Conservation (phyloP, 176 grass and related monocot species). For the Carex littledalei region DNA sequence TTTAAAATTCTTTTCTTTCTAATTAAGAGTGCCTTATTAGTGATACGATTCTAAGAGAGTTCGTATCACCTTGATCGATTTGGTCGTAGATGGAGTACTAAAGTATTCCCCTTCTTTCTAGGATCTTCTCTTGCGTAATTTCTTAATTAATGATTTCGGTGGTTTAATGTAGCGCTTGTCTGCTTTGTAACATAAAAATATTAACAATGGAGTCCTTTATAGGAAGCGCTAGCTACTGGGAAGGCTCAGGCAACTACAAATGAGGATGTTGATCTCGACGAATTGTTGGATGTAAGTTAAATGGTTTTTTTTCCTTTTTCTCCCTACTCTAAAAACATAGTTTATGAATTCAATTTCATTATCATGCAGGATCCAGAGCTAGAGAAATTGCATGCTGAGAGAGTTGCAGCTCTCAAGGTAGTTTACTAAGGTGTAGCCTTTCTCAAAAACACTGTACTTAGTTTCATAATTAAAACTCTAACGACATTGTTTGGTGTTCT, state of each 20-base stretch:
- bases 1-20: neutral
- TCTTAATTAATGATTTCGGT: neutral
- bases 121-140: neutral
- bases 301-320: neutral
- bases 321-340: neutral
- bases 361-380: conserved; percentile 78
- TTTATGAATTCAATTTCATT: conserved; percentile 1
- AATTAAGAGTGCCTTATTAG: neutral
- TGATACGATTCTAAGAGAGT: neutral
- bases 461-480: neutral
- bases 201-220: neutral
- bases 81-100: neutral
- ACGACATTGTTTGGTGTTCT: neutral
- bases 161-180: neutral
- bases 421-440: neutral
- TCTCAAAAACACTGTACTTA: neutral
- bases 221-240: conserved; percentile 71
- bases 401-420: conserved; percentile 96
- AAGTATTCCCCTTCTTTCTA: neutral
- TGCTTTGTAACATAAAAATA: neutral
- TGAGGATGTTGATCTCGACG: conserved; percentile 94
- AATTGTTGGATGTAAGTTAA: conserved; percentile 86
- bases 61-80: neutral
- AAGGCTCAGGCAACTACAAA: conserved; percentile 61
- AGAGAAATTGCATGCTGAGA: conserved; percentile 88